These are phyloP conservation scores for Encephalitozoon cuniculi DNA, from an alignment of 371 early-diverging fungal genomes.

Conservation along the genomic window DNA sequence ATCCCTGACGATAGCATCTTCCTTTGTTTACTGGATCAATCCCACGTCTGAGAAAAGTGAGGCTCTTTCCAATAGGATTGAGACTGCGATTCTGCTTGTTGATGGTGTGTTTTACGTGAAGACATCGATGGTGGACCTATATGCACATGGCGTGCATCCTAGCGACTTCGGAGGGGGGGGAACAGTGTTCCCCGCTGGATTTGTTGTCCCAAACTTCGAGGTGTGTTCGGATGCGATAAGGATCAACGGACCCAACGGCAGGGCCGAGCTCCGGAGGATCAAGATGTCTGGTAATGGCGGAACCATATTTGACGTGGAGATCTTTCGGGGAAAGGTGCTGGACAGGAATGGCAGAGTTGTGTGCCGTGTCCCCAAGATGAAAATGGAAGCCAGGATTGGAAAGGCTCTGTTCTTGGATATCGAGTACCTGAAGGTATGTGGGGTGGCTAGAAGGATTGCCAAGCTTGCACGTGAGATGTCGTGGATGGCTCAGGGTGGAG, in stretches of 20 bases:
- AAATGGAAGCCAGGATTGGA: neutral
- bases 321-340: neutral
- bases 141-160: neutral
- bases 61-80: neutral
- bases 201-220: slow-evolving; percentile 6
- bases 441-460: neutral
- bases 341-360: neutral
- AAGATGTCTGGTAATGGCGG: neutral
- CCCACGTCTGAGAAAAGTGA: neutral
- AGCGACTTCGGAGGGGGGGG: neutral
- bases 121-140: slow-evolving; percentile 1
- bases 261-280: neutral
- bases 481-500: neutral
- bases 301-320: neutral
- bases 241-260: neutral
- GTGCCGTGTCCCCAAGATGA: neutral
- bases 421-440: neutral
- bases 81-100: neutral
- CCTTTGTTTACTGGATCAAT: neutral
- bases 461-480: neutral
- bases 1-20: neutral
- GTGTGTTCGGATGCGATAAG: neutral
- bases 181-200: neutral
- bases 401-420: neutral
- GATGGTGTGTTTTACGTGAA: neutral